Conservation (phyloP, 2,329 filamentous ascomycete species). For the Colletotrichum neosansevieriae region DNA sequence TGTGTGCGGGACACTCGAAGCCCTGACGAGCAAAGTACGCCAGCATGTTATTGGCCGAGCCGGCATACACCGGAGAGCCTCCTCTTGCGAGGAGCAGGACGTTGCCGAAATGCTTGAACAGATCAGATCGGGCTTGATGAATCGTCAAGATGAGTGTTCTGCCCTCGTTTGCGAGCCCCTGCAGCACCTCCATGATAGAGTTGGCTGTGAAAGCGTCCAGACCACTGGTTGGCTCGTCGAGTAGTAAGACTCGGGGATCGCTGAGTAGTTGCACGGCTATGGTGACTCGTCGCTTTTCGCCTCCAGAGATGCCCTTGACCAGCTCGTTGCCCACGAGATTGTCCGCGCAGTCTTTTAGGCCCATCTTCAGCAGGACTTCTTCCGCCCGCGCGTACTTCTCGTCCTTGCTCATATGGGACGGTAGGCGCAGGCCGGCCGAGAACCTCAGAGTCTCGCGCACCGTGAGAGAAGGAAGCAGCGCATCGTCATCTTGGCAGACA, state of each 20-base stretch:
- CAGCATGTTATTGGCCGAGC: constrained; percentile 72
- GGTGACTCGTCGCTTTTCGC: constrained; percentile 81
- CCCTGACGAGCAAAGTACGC: constrained; percentile 71
- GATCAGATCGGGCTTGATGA: constrained; percentile 80
- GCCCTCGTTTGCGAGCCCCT: constrained; percentile 77
- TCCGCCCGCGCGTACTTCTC: constrained; percentile 78
- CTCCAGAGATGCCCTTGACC: constrained; percentile 83
- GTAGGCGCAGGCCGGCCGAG: constrained; percentile 77
- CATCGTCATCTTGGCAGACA: constrained; percentile 83
- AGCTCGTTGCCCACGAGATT: constrained; percentile 79
- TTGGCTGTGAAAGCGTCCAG: constrained; percentile 82
- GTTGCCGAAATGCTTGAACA: constrained; percentile 79
- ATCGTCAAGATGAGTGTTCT: constrained; percentile 82
- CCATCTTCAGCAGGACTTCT: constrained; percentile 79
- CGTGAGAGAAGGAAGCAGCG: constrained; percentile 78
- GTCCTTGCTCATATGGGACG: constrained; percentile 75
- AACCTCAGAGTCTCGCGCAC: constrained; percentile 81
- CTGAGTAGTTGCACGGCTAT: constrained; percentile 84
- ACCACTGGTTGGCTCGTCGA: constrained; percentile 83
- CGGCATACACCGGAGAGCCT: constrained; percentile 76
- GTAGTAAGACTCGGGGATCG: constrained; percentile 77
- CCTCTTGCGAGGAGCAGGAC: constrained; percentile 78
- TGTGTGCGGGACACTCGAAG: constrained; percentile 74
- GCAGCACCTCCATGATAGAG: constrained; percentile 81
- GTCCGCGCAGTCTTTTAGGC: constrained; percentile 82